A percentile compares a stretch with the other conserved stretches of the same genome.
phyloP scores from a whole-genome alignment of 1,139 yeast genomes.

The Pneumocystis jirovecii region DNA sequence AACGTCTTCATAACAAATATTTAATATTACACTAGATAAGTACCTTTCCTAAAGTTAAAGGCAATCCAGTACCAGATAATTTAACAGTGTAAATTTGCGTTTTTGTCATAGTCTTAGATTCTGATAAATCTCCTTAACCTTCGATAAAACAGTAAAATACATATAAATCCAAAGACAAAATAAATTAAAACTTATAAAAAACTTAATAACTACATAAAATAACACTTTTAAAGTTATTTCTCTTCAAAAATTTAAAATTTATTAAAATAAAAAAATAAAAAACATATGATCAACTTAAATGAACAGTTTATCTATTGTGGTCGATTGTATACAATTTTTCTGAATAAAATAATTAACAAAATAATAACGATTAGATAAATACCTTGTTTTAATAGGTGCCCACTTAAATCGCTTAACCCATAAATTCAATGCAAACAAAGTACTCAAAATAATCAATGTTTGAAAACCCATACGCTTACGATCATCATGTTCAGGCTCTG shows the following conservation, averaged over 20 bases:
- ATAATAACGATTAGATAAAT: slow-evolving; percentile 30
- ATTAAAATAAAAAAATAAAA: neutral
- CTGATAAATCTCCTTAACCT: neutral
- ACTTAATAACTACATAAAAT: neutral
- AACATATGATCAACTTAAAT: neutral
- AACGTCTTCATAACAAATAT: neutral
- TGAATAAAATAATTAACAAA: neutral
- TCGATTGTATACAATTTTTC: neutral
- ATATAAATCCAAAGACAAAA: neutral
- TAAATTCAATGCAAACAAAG: slow-evolving; percentile 67
- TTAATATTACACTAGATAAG: neutral
- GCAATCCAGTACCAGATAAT: neutral
- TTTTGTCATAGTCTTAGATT: neutral
- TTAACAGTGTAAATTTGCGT: neutral
- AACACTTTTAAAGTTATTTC: neutral
- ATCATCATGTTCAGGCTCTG: slow-evolving; percentile 98
- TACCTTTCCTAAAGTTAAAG: neutral
- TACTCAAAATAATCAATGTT: slow-evolving; percentile 66
- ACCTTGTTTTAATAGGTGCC: slow-evolving; percentile 91
- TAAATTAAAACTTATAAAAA: neutral
- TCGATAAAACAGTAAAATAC: neutral
- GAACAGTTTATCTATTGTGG: neutral
- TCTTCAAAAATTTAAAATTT: neutral
- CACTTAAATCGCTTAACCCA: slow-evolving; percentile 98
- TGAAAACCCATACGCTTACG: slow-evolving; percentile 95